phyloP scores from a whole-genome alignment of 2,329 filamentous ascomycete genomes.

The Cladophialophora carrionii region DNA sequence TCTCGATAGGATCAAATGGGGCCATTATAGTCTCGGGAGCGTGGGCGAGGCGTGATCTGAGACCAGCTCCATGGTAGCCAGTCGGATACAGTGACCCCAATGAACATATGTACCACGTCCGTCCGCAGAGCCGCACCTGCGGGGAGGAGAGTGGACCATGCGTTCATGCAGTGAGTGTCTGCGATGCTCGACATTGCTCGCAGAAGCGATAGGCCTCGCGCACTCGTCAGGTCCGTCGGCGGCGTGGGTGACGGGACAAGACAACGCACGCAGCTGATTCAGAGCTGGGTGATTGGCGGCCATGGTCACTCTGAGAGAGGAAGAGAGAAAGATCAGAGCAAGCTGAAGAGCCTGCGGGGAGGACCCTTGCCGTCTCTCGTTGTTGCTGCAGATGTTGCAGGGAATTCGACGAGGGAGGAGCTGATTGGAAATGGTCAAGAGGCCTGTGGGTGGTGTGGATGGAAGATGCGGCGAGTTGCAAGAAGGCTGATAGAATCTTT shows the following conservation, averaged over 20 bases:
- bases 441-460: neutral
- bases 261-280: neutral
- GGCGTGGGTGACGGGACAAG: neutral
- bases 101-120: neutral
- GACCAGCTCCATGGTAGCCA: neutral
- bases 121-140: neutral
- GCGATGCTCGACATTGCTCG: neutral
- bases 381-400: neutral
- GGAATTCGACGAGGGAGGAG: neutral
- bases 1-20: neutral
- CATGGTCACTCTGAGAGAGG: neutral
- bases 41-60: neutral
- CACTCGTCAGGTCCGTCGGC: neutral
- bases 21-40: neutral
- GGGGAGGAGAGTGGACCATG: neutral
- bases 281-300: neutral
- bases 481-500: neutral
- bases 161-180: neutral
- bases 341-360: neutral
- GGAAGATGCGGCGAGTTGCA: neutral
- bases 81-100: neutral
- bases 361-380: neutral
- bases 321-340: neutral
- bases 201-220: neutral
- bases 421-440: neutral